Conservation (phyloP, 139 green algal genomes). For the Ettlia oleoabundans region DNA sequence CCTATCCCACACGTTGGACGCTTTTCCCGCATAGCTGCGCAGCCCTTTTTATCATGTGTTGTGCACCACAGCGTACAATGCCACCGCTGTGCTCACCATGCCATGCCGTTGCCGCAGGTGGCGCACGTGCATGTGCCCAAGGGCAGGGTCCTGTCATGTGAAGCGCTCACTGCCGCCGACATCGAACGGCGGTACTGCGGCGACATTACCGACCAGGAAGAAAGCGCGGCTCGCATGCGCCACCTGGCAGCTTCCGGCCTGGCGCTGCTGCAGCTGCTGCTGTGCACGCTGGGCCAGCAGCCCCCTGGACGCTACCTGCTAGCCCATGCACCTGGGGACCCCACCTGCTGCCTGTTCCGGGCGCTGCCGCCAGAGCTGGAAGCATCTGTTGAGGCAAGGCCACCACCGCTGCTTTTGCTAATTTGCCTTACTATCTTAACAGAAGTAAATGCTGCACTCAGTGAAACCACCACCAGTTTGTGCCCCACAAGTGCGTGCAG, state of each 20-base stretch:
- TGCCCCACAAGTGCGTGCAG: too few species aligned
- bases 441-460: too few species aligned
- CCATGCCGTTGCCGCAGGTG: not conserved
- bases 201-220: not conserved
- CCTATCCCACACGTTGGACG: too few species aligned
- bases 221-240: not conserved
- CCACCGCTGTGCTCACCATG: not conserved
- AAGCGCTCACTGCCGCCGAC: not conserved
- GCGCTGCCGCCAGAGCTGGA: constrained; percentile 19
- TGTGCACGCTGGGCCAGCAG: not conserved
- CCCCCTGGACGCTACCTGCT: constrained; percentile 34
- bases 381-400: not conserved
- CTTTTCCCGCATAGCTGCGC: too few species aligned
- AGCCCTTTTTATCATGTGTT: too few species aligned
- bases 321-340: not conserved
- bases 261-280: constrained; percentile 9
- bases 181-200: not conserved
- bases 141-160: not conserved
- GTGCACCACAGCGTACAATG: not conserved
- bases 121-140: constrained; percentile 17
- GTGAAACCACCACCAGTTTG: too few species aligned
- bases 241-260: not conserved
- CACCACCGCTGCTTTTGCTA: not conserved
- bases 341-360: constrained; percentile 7
- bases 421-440: too few species aligned